phyloP scores from a whole-genome alignment of 306 rosid genomes.

The Cyclanthera cordifolia region DNA sequence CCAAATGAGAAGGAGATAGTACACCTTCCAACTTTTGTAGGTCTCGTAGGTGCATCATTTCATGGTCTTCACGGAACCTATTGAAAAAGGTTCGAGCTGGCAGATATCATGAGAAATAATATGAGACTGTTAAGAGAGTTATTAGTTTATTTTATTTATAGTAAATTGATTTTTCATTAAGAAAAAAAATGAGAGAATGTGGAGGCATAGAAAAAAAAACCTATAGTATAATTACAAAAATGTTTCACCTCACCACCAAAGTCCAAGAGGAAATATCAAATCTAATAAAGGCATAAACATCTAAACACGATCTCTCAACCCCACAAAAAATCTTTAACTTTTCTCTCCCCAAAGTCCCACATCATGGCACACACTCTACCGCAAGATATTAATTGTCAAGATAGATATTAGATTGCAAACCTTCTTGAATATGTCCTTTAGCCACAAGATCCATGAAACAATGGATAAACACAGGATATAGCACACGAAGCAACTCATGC shows the following conservation, averaged over 20 bases:
- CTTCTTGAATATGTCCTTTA: conserved; percentile 86
- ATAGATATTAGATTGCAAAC: conserved; percentile 23
- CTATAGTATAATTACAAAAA: too few relatives aligned
- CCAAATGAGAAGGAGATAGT: conserved; percentile 77
- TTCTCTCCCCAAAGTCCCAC: too few relatives aligned
- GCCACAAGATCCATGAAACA: conserved; percentile 98
- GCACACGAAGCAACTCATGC: conserved; percentile 95
- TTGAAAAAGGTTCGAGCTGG: conserved; percentile 70
- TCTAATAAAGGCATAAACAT: too few relatives aligned
- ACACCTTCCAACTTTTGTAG: conserved; percentile 92
- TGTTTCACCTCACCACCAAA: too few relatives aligned
- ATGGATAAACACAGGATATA: conserved; percentile 88
- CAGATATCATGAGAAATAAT: conserved; percentile 17
- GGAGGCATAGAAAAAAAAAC: too few relatives aligned
- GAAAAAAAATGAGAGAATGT: too few relatives aligned
- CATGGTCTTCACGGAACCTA: conserved; percentile 82
- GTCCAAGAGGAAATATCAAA: too few relatives aligned
- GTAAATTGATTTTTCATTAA: too few relatives aligned
- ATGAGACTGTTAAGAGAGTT: background rate
- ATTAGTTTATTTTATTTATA: background rate
- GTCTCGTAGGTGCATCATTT: conserved; percentile 73
- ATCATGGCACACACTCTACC: too few relatives aligned
- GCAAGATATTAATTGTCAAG: background rate
- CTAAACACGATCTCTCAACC: too few relatives aligned
- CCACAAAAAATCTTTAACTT: too few relatives aligned